These are phyloP conservation scores for Argentina anserina DNA, from an alignment of 306 rosid species.

Conservation along the genomic window DNA sequence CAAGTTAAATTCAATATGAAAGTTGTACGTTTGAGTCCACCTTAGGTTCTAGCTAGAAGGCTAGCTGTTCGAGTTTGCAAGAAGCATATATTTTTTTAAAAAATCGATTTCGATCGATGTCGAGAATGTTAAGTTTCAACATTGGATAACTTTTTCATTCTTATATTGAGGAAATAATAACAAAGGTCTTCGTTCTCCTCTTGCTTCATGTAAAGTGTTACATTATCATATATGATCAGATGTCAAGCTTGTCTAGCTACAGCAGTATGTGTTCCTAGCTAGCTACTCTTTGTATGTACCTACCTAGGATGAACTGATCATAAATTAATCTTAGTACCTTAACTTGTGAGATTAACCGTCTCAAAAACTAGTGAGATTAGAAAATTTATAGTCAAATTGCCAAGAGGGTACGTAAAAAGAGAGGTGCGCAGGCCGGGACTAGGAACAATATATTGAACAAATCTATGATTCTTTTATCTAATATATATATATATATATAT, in stretches of 20 bases:
- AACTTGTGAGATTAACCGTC: conserved; percentile 33
- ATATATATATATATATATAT: too few species aligned
- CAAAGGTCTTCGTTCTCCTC: not conserved
- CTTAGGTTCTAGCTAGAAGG: not conserved
- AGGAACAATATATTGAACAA: conserved; percentile 31
- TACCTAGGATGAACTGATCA: not conserved
- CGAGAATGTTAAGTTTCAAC: not conserved
- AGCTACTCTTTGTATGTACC: not conserved
- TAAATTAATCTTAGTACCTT: not conserved
- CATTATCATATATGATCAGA: too few species aligned
- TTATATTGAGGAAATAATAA: not conserved
- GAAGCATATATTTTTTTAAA: not conserved
- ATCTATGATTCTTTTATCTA: conserved; percentile 4
- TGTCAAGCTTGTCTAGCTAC: not conserved
- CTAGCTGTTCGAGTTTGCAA: not conserved
- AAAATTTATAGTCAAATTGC: not conserved
- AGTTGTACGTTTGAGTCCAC: not conserved
- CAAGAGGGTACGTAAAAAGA: conserved; percentile 28
- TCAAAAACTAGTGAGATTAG: conserved; percentile 26
- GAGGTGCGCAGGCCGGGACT: conserved; percentile 16
- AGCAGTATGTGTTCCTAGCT: not conserved
- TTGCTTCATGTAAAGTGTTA: not conserved
- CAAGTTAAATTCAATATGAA: not conserved
- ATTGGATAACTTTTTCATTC: not conserved
- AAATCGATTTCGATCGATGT: not conserved